These are phyloP conservation scores for Capsicum rhomboideum DNA, from an alignment of 257 asterid species.

Conservation along the genomic window DNA sequence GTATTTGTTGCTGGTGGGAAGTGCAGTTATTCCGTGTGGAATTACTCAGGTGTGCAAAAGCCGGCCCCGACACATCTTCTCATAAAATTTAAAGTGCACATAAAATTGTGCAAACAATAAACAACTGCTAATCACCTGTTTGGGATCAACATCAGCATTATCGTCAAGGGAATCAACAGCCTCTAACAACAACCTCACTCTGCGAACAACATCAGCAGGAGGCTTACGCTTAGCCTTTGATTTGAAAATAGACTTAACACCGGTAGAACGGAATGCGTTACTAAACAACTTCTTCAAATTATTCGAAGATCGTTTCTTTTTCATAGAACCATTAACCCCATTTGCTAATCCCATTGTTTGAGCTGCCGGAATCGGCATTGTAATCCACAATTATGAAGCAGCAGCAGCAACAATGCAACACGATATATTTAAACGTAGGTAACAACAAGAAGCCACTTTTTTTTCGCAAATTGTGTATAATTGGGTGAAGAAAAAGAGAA, in stretches of 20 bases:
- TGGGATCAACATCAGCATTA: conserved; percentile 16
- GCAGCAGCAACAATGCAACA: too few species aligned
- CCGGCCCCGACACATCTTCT: too few species aligned
- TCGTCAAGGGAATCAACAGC: conserved; percentile 25
- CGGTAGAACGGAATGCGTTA: conserved; percentile 26
- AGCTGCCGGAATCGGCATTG: conserved; percentile 27
- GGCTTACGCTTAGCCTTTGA: conserved; percentile 37
- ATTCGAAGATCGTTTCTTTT: conserved; percentile 15
- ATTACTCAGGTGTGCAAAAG: too few species aligned
- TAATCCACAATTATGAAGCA: neutral
- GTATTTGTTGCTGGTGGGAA: too few species aligned
- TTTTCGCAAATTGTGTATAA: neutral
- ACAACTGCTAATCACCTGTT: conserved; percentile 8
- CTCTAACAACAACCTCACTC: conserved; percentile 29
- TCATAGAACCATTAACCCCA: neutral
- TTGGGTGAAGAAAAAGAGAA: neutral
- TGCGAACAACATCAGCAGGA: conserved; percentile 48
- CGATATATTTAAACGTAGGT: too few species aligned
- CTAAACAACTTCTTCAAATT: conserved; percentile 44
- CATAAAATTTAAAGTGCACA: too few species aligned
- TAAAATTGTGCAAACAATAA: too few species aligned
- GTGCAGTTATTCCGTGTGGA: too few species aligned
- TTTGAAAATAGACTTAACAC: conserved; percentile 51
- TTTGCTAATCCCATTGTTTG: neutral
- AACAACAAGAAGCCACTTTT: too few species aligned